Evolutionary conservation across 306 rosid species (phyloP).

Genomic region (Cucurbita argyrosperma): DNA sequence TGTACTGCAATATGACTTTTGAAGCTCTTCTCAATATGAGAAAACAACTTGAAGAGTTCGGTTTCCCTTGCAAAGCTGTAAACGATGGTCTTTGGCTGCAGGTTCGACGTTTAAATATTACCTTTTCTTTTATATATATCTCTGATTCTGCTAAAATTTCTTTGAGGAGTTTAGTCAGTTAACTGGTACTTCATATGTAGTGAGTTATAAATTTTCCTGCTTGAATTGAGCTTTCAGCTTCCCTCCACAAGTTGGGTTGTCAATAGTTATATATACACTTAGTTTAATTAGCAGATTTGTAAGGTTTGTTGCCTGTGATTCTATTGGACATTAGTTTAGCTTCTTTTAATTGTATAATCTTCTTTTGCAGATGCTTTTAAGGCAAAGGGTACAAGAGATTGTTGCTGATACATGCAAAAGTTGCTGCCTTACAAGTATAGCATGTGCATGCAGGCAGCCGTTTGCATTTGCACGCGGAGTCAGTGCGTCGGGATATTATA

Average conservation of each 20-base stretch:
- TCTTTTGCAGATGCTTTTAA: conserved; percentile 71
- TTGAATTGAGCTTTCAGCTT: not conserved
- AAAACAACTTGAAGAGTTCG: conserved; percentile 84
- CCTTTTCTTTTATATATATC: not conserved
- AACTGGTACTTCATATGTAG: not conserved
- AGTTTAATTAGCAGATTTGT: not conserved
- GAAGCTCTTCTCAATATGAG: conserved; percentile 83
- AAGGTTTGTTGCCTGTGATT: not conserved
- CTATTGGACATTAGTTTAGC: not conserved
- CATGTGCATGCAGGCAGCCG: conserved; percentile 78
- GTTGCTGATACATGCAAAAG: conserved; percentile 82
- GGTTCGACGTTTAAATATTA: conserved; percentile 30
- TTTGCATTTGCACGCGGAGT: conserved; percentile 57
- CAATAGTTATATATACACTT: not conserved
- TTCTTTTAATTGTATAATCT: not conserved
- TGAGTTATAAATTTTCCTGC: not conserved
- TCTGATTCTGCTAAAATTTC: not conserved
- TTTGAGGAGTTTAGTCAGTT: not conserved
- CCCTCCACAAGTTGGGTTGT: not conserved
- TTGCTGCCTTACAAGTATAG: conserved; percentile 63
- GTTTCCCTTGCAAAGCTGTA: conserved; percentile 97
- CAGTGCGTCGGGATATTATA: conserved; percentile 42
- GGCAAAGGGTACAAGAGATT: conserved; percentile 95
- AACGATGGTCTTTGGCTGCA: conserved; percentile 96
- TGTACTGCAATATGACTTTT: conserved; percentile 90